Evolutionary conservation across 805 yeast species (phyloP), one percentile per base, ranked within the genome.

Genomic region (Torulaspora microellipsoides): DNA sequence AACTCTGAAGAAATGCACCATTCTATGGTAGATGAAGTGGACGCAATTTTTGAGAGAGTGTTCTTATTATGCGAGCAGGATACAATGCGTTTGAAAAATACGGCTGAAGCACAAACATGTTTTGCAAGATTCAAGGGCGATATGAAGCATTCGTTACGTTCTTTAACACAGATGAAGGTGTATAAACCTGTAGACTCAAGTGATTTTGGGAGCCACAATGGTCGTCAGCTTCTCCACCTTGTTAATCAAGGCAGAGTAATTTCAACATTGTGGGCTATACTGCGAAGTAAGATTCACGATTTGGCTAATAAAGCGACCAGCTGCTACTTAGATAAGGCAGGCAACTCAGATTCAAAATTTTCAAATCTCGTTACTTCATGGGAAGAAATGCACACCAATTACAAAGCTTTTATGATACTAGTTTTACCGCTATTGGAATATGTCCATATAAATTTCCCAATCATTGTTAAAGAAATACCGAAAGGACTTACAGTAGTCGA

Each of bases 401-500:
- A 31, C 32, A 30, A 15, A 4, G 15, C 3, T 12, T 36, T 38
- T 14, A n/a, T 46, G n/a, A 13, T 20, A 13, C 25, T 40, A n/a
- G n/a, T 48, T 5, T 43, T 37, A 7, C 54, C 56, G n/a, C 23
- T 49, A 2, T 27, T 48, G 4, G 40, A 38, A 8, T 54, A 52
- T 37, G 25, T 43, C 12, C 33, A 34, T 12, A 15, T 15, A 13
- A 54, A 54, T 38, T 48, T 43, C 35, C 48, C 49, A 4, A 15
- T 27, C 15, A 15, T 49, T 1, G 15, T 39, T 15, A 45, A 45
- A 15, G 47, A 47, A 12, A 29, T 42, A 5, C 27, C 41, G 5
- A 34, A 36, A n/a, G 35, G 30, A 3, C 13, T 34, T n/a, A 29
- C 35, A 8, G 15, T 46, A 4, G 10, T 20, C 4, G 45, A 41